Conservation (phyloP, 2,329 filamentous ascomycete species). For the Aureobasidium sp. region DNA sequence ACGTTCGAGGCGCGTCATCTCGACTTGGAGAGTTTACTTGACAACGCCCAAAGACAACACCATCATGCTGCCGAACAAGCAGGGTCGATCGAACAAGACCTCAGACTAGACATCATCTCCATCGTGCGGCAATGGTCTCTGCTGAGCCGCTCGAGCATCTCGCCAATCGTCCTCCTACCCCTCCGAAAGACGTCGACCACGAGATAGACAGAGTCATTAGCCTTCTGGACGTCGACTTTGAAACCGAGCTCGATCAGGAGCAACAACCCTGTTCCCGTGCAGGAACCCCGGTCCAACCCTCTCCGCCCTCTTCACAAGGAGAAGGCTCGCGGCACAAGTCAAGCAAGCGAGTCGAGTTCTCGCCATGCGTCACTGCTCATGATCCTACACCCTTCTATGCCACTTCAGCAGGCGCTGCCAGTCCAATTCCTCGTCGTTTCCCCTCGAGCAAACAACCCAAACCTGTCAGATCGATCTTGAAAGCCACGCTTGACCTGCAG, state of each 20-base stretch:
- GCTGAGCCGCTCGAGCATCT: conserved; percentile 38
- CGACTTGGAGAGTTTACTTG: background rate
- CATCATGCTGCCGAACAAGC: background rate
- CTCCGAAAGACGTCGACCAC: conserved; percentile 42
- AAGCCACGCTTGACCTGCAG: conserved; percentile 48
- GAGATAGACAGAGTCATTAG: conserved; percentile 35
- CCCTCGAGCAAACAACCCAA: conserved; percentile 45
- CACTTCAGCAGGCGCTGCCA: conserved; percentile 21
- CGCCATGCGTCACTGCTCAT: conserved; percentile 36
- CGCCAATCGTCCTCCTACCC: conserved; percentile 49
- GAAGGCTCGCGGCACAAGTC: conserved; percentile 20
- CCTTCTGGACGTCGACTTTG: conserved; percentile 38
- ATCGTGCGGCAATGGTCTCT: conserved; percentile 31
- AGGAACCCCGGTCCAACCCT: conserved; percentile 4
- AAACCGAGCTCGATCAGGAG: conserved; percentile 20
- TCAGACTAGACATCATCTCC: background rate
- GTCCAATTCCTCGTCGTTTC: conserved; percentile 40
- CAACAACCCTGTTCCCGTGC: background rate
- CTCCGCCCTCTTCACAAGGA: conserved; percentile 12
- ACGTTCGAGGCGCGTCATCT: conserved; percentile 9
- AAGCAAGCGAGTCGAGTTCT: conserved; percentile 57
- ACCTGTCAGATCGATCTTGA: conserved; percentile 72
- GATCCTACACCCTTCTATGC: background rate
- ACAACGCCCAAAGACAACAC: conserved; percentile 12
- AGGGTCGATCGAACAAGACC: background rate